Conservation (phyloP, 192 early-diverging fungal species). For the Pilobolus umbonatus region DNA sequence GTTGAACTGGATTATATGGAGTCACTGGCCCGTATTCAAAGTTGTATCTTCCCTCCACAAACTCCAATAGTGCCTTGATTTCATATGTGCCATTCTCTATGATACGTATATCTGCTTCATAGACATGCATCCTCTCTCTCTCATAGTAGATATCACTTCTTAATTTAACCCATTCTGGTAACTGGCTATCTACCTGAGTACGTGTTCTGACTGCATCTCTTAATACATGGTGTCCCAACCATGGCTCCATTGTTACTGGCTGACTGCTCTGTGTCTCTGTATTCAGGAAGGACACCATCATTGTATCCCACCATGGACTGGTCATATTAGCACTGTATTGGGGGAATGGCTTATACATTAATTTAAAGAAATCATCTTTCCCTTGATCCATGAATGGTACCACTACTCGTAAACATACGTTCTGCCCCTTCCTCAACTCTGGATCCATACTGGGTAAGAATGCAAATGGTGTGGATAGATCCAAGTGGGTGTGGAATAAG, state of each 20-base stretch:
- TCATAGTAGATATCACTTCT: background rate
- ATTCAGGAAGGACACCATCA: conserved; percentile 12
- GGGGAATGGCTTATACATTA: conserved; percentile 8
- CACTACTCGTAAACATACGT: conserved; percentile 39
- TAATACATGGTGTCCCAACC: conserved; percentile 11
- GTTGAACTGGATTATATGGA: conserved; percentile 29
- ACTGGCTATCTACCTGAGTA: background rate
- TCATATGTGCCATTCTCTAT: conserved; percentile 36
- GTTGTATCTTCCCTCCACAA: conserved; percentile 43
- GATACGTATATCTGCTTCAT: conserved; percentile 42
- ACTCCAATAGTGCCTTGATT: conserved; percentile 37
- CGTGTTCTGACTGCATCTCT: background rate
- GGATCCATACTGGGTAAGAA: conserved; percentile 13
- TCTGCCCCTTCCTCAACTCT: conserved; percentile 15
- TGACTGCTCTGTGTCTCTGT: conserved; percentile 7
- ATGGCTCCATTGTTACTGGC: conserved; percentile 19
- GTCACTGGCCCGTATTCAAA: conserved; percentile 35
- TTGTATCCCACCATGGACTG: conserved; percentile 23
- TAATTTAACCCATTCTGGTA: conserved; percentile 12
- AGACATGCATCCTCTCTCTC: conserved; percentile 39
- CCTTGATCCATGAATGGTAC: conserved; percentile 27
- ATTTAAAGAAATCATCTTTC: background rate
- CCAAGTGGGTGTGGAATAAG: background rate
- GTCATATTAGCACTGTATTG: background rate
- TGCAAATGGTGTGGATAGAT: conserved; percentile 17